Conservation (phyloP, 225 moss, liverwort and hornwort genomes). For the Sphagnum contortum region DNA sequence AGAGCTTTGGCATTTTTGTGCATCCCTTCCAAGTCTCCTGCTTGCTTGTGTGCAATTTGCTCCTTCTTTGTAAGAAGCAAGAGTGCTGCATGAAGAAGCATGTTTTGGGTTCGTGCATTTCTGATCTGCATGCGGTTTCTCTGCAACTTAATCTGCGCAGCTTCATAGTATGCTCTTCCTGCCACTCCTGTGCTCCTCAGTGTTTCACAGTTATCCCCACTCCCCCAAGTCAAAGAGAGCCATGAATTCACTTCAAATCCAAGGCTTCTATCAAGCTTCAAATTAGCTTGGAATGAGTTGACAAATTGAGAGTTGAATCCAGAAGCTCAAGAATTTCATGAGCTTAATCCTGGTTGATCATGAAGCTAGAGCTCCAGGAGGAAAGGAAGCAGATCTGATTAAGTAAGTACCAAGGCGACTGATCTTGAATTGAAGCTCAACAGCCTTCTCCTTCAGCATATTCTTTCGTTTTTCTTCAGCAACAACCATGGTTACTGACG, state of each 20-base stretch:
- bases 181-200: constrained; percentile 20
- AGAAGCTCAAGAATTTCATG: neutral
- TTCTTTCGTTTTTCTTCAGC: neutral
- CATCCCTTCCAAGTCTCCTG: constrained; percentile 22
- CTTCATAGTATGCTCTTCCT: constrained; percentile 48
- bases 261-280: too few relatives aligned
- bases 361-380: too few relatives aligned
- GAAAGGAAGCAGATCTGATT: too few relatives aligned
- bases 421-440: constrained; percentile 6
- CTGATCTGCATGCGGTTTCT: constrained; percentile 38
- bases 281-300: neutral
- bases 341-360: too few relatives aligned
- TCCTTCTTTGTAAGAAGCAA: constrained; percentile 32
- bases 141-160: constrained; percentile 38
- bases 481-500: neutral
- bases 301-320: neutral
- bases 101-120: constrained; percentile 35
- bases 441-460: constrained; percentile 4
- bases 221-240: too few relatives aligned
- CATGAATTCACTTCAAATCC: too few relatives aligned
- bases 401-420: neutral
- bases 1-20: constrained; percentile 20
- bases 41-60: constrained; percentile 26
- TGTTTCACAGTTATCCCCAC: too few relatives aligned
- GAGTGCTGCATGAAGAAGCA: constrained; percentile 38